These are phyloP conservation scores for Pezicula radicicola DNA, from an alignment of 2,329 filamentous ascomycete species.

Conservation along the genomic window DNA sequence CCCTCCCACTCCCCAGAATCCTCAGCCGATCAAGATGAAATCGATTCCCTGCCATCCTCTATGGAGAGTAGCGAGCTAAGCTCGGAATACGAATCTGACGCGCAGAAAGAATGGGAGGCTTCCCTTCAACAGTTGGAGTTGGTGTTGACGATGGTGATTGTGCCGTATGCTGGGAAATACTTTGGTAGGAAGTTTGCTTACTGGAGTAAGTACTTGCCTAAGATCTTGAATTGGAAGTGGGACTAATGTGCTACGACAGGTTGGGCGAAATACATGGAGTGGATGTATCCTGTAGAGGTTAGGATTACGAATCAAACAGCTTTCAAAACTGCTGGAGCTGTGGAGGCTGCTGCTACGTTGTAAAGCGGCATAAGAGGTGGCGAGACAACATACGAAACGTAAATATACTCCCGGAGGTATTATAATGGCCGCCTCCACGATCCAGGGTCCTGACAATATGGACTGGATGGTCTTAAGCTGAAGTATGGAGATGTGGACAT, in stretches of 20 bases:
- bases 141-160: conserved; percentile 87
- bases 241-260: conserved; percentile 47
- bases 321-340: conserved; percentile 61
- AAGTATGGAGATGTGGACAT: not conserved
- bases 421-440: no score
- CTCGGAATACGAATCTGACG: conserved; percentile 70
- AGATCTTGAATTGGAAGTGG: conserved; percentile 9
- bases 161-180: conserved; percentile 93
- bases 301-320: conserved; percentile 57
- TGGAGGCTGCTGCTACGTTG: conserved; percentile 49
- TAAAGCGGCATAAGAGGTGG: conserved; percentile 8
- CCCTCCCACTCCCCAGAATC: conserved; percentile 41
- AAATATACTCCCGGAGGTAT: no score
- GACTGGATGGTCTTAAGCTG: not conserved
- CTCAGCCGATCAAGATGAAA: conserved; percentile 54
- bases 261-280: conserved; percentile 92
- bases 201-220: conserved; percentile 67
- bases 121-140: conserved; percentile 92
- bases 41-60: conserved; percentile 64
- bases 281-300: conserved; percentile 83
- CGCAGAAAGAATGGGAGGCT: conserved; percentile 92
- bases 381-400: no score
- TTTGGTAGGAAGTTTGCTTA: conserved; percentile 93
- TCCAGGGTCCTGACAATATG: not conserved
- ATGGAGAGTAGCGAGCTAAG: conserved; percentile 48